Conservation (phyloP, 1,284 basidiomycete genomes). For the Phylloboletellus chloephorus region DNA sequence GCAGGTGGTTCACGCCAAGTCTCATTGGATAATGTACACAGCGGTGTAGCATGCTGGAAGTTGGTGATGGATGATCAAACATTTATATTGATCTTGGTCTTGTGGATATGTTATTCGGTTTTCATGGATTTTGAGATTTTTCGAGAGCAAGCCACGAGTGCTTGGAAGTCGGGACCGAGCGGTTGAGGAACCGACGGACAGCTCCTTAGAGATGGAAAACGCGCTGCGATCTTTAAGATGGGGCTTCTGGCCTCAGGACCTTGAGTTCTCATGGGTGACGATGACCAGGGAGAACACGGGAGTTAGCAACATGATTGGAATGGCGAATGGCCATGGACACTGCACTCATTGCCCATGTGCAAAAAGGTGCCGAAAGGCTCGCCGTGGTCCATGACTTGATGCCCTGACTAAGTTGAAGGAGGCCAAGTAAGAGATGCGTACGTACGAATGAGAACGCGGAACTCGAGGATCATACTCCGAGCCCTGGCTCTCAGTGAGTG, state of each 20-base stretch:
- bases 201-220: no score
- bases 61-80: not conserved
- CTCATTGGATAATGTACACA: conserved; percentile 6
- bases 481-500: not conserved
- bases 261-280: no score
- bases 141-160: no score
- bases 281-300: no score
- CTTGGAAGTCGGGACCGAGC: no score
- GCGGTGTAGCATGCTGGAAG: not conserved
- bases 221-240: no score
- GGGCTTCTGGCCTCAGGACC: no score
- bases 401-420: not conserved
- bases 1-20: not conserved
- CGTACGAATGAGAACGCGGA: conserved; percentile 1
- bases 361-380: not conserved
- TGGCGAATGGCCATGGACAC: no score
- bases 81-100: conserved; percentile 4
- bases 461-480: conserved; percentile 1
- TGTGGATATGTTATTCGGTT: conserved; percentile 1
- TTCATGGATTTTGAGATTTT: no score
- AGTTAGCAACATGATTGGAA: no score
- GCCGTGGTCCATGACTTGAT: not conserved
- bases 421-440: conserved; percentile 1
- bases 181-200: no score
- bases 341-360: no score